Percentiles rank a stretch among this genome's conserved stretches.
These are phyloP conservation scores for Achlya hypogyna DNA, from an alignment of 352 stramenopile genomes.

Conservation along the genomic window DNA sequence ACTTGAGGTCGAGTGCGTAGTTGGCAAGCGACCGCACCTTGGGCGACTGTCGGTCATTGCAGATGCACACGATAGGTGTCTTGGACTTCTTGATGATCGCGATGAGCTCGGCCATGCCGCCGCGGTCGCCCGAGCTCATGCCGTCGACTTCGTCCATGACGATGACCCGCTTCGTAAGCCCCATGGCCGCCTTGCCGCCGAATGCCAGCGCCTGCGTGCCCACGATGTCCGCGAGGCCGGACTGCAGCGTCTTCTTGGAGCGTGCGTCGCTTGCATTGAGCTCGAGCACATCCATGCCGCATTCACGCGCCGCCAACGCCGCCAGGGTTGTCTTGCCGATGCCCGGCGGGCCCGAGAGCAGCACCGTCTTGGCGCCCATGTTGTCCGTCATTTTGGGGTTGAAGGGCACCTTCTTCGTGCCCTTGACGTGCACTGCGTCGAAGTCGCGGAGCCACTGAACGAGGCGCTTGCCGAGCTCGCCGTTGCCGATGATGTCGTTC, in stretches of 20 bases:
- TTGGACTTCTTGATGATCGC: slow-evolving; percentile 98
- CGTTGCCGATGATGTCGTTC: slow-evolving; percentile 91
- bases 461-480: slow-evolving; percentile 83
- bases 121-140: slow-evolving; percentile 95
- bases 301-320: slow-evolving; percentile 84
- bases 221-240: slow-evolving; percentile 85
- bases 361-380: slow-evolving; percentile 85
- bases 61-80: slow-evolving; percentile 99
- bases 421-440: slow-evolving; percentile 72
- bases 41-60: slow-evolving; percentile 96
- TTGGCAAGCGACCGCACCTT: slow-evolving; percentile 95
- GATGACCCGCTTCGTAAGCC: slow-evolving; percentile 84
- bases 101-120: slow-evolving; percentile 97
- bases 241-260: slow-evolving; percentile 94
- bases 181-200: slow-evolving; percentile 38
- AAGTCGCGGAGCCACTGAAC: slow-evolving; percentile 76
- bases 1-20: slow-evolving; percentile 96
- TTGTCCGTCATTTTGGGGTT: slow-evolving; percentile 78
- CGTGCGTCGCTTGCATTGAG: slow-evolving; percentile 98
- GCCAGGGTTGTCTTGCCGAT: slow-evolving; percentile 96
- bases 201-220: slow-evolving; percentile 90
- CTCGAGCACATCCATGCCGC: slow-evolving; percentile 90
- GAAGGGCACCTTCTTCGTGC: slow-evolving; percentile 74
- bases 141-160: slow-evolving; percentile 99
- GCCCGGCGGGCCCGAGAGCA: slow-evolving; percentile 94